Conservation (phyloP, 1,139 yeast species). For the Arxiozyma telluris region DNA sequence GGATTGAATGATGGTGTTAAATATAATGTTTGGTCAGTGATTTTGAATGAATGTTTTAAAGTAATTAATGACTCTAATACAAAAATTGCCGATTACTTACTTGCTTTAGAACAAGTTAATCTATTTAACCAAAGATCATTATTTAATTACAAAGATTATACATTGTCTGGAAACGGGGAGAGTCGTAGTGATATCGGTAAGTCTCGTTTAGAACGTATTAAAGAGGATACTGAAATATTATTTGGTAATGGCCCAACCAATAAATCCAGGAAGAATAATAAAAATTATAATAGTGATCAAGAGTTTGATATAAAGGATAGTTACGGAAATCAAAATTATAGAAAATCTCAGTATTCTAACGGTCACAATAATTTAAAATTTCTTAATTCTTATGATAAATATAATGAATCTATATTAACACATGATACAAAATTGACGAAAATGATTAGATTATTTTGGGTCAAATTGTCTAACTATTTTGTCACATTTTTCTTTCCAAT, state of each 20-base stretch:
- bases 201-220: constrained; percentile 1
- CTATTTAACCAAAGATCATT: neutral
- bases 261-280: neutral
- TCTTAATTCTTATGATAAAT: constrained; percentile 6
- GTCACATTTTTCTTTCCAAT: constrained; percentile 24
- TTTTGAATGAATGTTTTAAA: constrained; percentile 51
- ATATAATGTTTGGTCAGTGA: constrained; percentile 47
- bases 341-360: neutral
- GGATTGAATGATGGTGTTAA: constrained; percentile 18
- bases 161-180: neutral
- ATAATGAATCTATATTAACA: constrained; percentile 24
- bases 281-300: too few relatives aligned
- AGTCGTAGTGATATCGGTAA: neutral
- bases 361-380: neutral
- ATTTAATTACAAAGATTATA: neutral
- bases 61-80: constrained; percentile 35
- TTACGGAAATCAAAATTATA: neutral
- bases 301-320: neutral
- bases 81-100: constrained; percentile 21
- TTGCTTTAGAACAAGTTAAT: constrained; percentile 16
- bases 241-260: constrained; percentile 4
- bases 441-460: constrained; percentile 11
- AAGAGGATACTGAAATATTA: constrained; percentile 4
- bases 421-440: constrained; percentile 20
- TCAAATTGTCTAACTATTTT: constrained; percentile 9